Percentiles rank a stretch among this genome's conserved stretches.
These are phyloP conservation scores for Pseudogymnoascus sp. DNA, from an alignment of 2,329 filamentous ascomycete species.

Conservation along the genomic window DNA sequence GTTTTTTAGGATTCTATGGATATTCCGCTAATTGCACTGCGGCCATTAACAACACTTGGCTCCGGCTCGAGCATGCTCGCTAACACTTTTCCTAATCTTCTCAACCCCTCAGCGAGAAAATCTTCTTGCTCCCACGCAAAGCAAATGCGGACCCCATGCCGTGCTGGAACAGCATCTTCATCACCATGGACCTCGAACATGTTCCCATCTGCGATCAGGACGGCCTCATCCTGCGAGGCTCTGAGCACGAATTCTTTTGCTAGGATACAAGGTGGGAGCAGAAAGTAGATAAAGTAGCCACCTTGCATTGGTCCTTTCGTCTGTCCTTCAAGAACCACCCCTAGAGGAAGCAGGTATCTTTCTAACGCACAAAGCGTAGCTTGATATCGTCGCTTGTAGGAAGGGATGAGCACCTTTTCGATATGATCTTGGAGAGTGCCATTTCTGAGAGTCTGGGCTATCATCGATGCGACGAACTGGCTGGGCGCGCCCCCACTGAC, in stretches of 20 bases:
- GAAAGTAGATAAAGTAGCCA: slow-evolving; percentile 81
- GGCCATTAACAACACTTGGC: background rate
- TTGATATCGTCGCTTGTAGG: slow-evolving; percentile 37
- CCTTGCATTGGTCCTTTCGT: slow-evolving; percentile 42
- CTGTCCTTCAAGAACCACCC: slow-evolving; percentile 39
- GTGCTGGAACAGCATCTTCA: slow-evolving; percentile 44
- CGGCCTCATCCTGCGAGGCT: slow-evolving; percentile 52
- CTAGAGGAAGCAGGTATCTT: slow-evolving; percentile 52
- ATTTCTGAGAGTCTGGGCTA: slow-evolving; percentile 39
- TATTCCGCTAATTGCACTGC: background rate
- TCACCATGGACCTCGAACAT: slow-evolving; percentile 61
- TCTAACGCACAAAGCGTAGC: slow-evolving; percentile 51
- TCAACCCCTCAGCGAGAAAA: slow-evolving; percentile 57
- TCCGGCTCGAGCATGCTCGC: slow-evolving; percentile 21
- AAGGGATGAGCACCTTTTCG: slow-evolving; percentile 34
- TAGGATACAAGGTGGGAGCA: slow-evolving; percentile 44
- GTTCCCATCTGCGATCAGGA: slow-evolving; percentile 59
- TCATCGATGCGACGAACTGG: slow-evolving; percentile 44
- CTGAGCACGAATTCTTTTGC: slow-evolving; percentile 29
- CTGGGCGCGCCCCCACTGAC: slow-evolving; percentile 49
- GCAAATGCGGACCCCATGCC: slow-evolving; percentile 53
- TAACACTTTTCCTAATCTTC: slow-evolving; percentile 46
- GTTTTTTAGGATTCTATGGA: background rate
- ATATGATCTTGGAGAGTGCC: slow-evolving; percentile 40
- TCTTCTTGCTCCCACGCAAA: slow-evolving; percentile 65